These are phyloP conservation scores for Ligustrum vulgare DNA, from an alignment of 257 asterid species.

Conservation along the genomic window DNA sequence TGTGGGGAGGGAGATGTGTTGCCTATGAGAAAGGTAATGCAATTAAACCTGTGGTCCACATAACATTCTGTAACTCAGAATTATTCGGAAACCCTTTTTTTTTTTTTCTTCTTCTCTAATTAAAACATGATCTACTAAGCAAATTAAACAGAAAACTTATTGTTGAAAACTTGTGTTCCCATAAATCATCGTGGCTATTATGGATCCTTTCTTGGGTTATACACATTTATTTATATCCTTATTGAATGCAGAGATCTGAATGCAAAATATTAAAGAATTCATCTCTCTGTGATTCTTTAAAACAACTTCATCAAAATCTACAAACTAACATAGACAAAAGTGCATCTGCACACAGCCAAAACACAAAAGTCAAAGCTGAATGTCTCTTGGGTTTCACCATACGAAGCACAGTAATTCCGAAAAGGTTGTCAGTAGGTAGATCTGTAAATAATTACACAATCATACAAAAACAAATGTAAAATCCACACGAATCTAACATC, in stretches of 20 bases:
- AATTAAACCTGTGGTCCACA: slow-evolving; percentile 34
- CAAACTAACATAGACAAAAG: background rate
- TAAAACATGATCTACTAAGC: background rate
- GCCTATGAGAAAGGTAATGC: slow-evolving; percentile 17
- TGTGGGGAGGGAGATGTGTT: background rate
- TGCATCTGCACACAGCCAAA: background rate
- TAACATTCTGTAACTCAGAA: background rate
- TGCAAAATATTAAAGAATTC: background rate
- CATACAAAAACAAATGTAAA: background rate
- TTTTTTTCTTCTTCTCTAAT: too few relatives aligned
- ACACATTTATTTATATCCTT: too few relatives aligned
- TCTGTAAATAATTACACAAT: background rate
- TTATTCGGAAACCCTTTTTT: slow-evolving; percentile 7
- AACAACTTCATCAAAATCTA: background rate
- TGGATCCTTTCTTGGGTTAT: background rate
- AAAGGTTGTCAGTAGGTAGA: background rate
- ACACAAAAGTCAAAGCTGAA: background rate
- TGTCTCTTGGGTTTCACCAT: background rate
- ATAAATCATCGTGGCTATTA: background rate
- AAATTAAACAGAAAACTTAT: too few relatives aligned
- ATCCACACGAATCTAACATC: background rate
- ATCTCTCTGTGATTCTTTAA: too few relatives aligned
- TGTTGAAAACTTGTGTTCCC: background rate
- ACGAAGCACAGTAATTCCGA: background rate
- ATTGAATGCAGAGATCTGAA: background rate